Conservation (phyloP, 2,329 filamentous ascomycete species). For the Fusarium sp. region DNA sequence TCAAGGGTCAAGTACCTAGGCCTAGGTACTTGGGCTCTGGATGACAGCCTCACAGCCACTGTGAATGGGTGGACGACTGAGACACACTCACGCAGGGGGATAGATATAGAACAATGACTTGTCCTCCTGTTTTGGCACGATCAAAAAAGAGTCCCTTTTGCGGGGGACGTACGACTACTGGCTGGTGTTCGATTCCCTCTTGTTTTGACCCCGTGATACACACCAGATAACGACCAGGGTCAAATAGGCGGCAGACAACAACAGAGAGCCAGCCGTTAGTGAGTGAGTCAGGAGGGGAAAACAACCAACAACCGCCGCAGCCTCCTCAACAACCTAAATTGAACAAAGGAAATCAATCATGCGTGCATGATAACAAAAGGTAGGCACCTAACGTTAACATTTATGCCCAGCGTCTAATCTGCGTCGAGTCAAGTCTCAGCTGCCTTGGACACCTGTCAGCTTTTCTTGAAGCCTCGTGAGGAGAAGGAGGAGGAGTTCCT, state of each 20-base stretch:
- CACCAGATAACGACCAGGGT: slow-evolving; percentile 8
- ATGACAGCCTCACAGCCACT: slow-evolving; percentile 28
- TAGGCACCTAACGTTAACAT: too few relatives aligned
- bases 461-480: slow-evolving; percentile 12
- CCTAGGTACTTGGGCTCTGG: slow-evolving; percentile 10
- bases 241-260: slow-evolving; percentile 1
- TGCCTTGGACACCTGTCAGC: slow-evolving; percentile 11
- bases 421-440: slow-evolving; percentile 11
- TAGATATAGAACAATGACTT: not conserved
- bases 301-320: slow-evolving; percentile 24
- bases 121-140: not conserved
- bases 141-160: slow-evolving; percentile 18
- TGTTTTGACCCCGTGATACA: slow-evolving; percentile 39
- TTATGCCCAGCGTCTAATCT: slow-evolving; percentile 18
- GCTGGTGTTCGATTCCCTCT: slow-evolving; percentile 24
- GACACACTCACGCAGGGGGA: slow-evolving; percentile 37
- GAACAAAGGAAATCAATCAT: slow-evolving; percentile 6
- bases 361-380: slow-evolving; percentile 14
- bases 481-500: not conserved
- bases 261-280: slow-evolving; percentile 3
- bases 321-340: slow-evolving; percentile 9
- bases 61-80: slow-evolving; percentile 24
- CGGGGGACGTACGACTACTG: slow-evolving; percentile 12
- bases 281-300: slow-evolving; percentile 16
- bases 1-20: slow-evolving; percentile 24